phyloP scores from a whole-genome alignment of 1,284 basidiomycete species.

The Xerocomus amazonicus region DNA sequence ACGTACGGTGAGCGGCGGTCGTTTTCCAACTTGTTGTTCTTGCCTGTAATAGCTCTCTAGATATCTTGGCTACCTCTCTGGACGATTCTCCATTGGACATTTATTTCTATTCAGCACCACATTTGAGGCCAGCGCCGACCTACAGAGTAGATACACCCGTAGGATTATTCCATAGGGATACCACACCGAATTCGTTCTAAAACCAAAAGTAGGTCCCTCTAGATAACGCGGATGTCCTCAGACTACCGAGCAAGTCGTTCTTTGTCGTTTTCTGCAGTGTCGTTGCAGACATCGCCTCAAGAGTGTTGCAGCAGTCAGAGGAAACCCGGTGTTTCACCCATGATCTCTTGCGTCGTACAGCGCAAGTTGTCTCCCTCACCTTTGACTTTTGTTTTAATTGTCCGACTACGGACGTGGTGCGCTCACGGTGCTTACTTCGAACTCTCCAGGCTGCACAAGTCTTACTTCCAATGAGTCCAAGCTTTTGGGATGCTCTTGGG shows the following conservation, averaged over 20 bases:
- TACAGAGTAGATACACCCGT: slow-evolving; percentile 29
- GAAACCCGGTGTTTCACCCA: slow-evolving; percentile 46
- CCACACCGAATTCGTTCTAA: slow-evolving; percentile 16
- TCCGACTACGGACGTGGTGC: slow-evolving; percentile 33
- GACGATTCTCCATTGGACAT: slow-evolving; percentile 36
- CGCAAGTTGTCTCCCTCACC: slow-evolving; percentile 38
- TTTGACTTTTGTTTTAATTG: slow-evolving; percentile 48
- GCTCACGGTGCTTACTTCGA: slow-evolving; percentile 40
- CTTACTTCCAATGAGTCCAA: slow-evolving; percentile 17
- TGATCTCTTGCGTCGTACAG: slow-evolving; percentile 42
- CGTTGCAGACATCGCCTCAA: slow-evolving; percentile 42
- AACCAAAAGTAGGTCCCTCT: slow-evolving; percentile 20
- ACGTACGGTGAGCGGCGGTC: slow-evolving; percentile 39
- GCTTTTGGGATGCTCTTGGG: slow-evolving; percentile 27
- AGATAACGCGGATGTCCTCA: slow-evolving; percentile 33
- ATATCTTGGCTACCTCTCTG: slow-evolving; percentile 33
- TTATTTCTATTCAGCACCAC: slow-evolving; percentile 25
- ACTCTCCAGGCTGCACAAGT: slow-evolving; percentile 34
- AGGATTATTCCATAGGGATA: slow-evolving; percentile 9
- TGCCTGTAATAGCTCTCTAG: slow-evolving; percentile 26
- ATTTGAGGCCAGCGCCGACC: slow-evolving; percentile 16
- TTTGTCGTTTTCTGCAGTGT: slow-evolving; percentile 46
- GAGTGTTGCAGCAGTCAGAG: slow-evolving; percentile 39
- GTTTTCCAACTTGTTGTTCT: not conserved
- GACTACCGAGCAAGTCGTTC: slow-evolving; percentile 37